Evolutionary conservation across 2,329 filamentous ascomycete genomes (phyloP), one percentile per base, ranked within the genome.

Genomic region (Lasiodiplodia sp.): DNA sequence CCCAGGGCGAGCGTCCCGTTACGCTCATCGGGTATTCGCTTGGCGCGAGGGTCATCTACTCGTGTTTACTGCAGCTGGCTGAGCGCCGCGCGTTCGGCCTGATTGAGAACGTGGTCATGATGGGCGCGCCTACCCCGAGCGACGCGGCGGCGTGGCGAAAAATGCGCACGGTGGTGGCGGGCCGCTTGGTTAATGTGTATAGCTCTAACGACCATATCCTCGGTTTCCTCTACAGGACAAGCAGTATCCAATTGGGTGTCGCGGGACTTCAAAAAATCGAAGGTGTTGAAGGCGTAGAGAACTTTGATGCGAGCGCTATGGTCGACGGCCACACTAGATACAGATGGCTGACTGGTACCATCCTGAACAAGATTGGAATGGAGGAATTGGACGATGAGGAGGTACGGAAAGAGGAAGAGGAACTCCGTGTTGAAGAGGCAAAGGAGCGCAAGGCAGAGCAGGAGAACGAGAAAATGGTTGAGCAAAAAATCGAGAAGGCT

Each of bases 131-230:
- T 0, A 88, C 91, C 0, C 93, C 94, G 0, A 92, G 91, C 0
- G 87, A 91, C 55, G 80, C 87, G 0, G 85, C 85, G 1, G 88
- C 93, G 72, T 97, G 94, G 94, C 87, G 90, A 55, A 84, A 88
- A 47, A 88, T 97, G 72, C 88, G 93, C 37, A 88, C 87, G 55
- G 92, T 95, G 0, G 93, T 97, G 0, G 88, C 90, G 1, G 94
- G 94, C 2, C 87, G 91, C 68, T 85, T 97, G 8, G 91, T 97
- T 73, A 97, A 97, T 73, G 93, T 95, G 10, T 97, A 91, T 80
- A 95, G 92, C 1, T 89, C 91, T 65, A 94, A 96, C 70, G 94
- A 97, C 79, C 92, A 93, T 75, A 89, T 97, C 38, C 88, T 97
- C 1, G 94, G 89, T 0, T 95, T 97, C 76, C 83, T 97, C 21